These are phyloP conservation scores for Leucaena leucocephala DNA, from an alignment of 306 rosid genomes.

Conservation along the genomic window DNA sequence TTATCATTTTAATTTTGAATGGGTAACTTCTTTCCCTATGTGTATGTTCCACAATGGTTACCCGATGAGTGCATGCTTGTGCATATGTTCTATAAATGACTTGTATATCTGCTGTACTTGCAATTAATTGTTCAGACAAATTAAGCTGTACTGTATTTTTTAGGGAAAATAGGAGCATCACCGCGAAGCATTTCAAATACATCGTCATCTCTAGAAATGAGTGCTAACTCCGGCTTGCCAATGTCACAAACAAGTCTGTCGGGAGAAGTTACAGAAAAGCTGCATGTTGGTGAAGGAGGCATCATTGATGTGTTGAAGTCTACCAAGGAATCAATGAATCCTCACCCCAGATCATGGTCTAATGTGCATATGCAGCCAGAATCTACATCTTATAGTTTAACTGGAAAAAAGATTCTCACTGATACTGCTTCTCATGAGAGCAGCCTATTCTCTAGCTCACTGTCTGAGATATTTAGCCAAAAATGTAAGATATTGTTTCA, in stretches of 20 bases:
- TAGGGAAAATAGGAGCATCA: slow-evolving; percentile 42
- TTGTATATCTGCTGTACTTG: slow-evolving; percentile 13
- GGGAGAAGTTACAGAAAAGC: slow-evolving; percentile 43
- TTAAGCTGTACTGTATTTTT: slow-evolving; percentile 27
- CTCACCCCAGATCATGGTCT: slow-evolving; percentile 52
- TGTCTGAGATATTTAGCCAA: slow-evolving; percentile 63
- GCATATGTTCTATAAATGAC: slow-evolving; percentile 13
- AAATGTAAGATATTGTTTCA: slow-evolving; percentile 55
- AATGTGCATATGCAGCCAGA: slow-evolving; percentile 42
- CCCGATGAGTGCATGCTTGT: background rate
- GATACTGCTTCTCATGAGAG: slow-evolving; percentile 56
- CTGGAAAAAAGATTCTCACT: slow-evolving; percentile 42
- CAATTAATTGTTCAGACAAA: background rate
- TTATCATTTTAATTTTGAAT: too few species aligned
- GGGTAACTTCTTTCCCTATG: too few species aligned
- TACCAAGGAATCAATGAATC: slow-evolving; percentile 50
- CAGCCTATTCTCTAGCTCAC: slow-evolving; percentile 70
- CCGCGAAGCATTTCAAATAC: slow-evolving; percentile 42
- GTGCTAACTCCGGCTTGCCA: slow-evolving; percentile 45
- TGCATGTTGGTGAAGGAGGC: slow-evolving; percentile 39
- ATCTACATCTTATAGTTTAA: slow-evolving; percentile 50
- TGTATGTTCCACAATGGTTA: too few species aligned
- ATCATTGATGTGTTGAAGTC: slow-evolving; percentile 33
- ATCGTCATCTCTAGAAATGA: slow-evolving; percentile 39
- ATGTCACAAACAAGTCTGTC: slow-evolving; percentile 43